Evolutionary conservation across 805 yeast genomes (phyloP).

Genomic region (Candida nanaspora): DNA sequence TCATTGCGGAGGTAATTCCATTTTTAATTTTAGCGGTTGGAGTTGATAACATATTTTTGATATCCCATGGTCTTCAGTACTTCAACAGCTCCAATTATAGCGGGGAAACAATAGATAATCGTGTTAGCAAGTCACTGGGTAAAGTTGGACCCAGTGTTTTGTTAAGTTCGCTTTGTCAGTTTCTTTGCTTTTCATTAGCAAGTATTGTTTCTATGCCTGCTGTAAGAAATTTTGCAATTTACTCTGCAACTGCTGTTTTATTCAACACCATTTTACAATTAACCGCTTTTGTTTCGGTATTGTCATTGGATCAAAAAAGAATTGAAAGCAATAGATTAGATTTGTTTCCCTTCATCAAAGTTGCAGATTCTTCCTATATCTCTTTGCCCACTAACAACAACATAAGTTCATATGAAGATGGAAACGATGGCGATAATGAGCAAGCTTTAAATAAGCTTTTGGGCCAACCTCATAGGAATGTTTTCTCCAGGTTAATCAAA

Average conservation of each 20-base stretch:
- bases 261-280: constrained; percentile 73
- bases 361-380: constrained; percentile 4
- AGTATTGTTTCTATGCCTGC: constrained; percentile 91
- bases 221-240: constrained; percentile 85
- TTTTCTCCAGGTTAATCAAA: constrained; percentile 35
- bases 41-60: constrained; percentile 86
- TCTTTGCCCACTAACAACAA: constrained; percentile 7
- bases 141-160: constrained; percentile 84
- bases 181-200: constrained; percentile 74
- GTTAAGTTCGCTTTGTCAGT: constrained; percentile 69
- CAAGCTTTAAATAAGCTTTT: constrained; percentile 18
- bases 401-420: constrained; percentile 2
- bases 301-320: constrained; percentile 60
- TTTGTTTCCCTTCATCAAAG: constrained; percentile 47
- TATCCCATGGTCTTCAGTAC: constrained; percentile 69
- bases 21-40: constrained; percentile 90
- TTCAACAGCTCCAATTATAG: constrained; percentile 33
- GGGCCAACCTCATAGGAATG: constrained; percentile 11
- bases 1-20: constrained; percentile 95
- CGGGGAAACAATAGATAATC: constrained; percentile 42
- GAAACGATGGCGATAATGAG: constrained; percentile 4
- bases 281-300: constrained; percentile 70
- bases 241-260: constrained; percentile 80
- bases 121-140: constrained; percentile 59
- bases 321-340: constrained; percentile 55